These are phyloP conservation scores for Verticillium isaacii DNA, from an alignment of 2,329 filamentous ascomycete genomes.

Conservation along the genomic window DNA sequence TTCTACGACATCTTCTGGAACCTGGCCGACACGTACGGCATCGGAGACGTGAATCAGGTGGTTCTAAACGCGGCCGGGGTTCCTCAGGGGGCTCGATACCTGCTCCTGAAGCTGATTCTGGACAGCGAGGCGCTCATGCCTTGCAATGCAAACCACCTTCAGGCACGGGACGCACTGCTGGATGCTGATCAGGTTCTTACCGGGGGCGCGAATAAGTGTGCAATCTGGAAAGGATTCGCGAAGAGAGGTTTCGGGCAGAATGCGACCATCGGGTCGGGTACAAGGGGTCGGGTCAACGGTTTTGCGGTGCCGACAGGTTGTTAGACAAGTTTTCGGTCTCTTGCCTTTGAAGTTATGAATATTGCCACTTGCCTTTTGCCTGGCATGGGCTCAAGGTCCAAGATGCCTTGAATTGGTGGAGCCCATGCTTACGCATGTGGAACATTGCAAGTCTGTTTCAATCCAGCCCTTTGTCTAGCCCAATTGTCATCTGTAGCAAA, in stretches of 20 bases:
- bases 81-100: conserved; percentile 41
- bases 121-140: conserved; percentile 46
- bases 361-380: no score
- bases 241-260: conserved; percentile 42
- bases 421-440: no score
- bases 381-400: no score
- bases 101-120: conserved; percentile 42
- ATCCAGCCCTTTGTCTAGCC: no score
- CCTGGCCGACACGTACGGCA: conserved; percentile 44
- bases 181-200: conserved; percentile 44
- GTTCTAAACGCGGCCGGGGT: conserved; percentile 33
- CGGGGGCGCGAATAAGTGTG: conserved; percentile 38
- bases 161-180: conserved; percentile 42
- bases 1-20: conserved; percentile 51
- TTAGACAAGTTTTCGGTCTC: background rate
- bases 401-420: no score
- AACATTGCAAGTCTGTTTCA: no score
- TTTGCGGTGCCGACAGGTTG: background rate
- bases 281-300: conserved; percentile 1
- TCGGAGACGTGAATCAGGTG: conserved; percentile 33
- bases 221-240: conserved; percentile 45
- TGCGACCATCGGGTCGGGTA: conserved; percentile 11
- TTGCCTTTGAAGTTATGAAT: no score
- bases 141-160: conserved; percentile 44
- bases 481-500: no score